phyloP scores from a whole-genome alignment of 2,329 filamentous ascomycete species.

The Aureobasidium sp. region DNA sequence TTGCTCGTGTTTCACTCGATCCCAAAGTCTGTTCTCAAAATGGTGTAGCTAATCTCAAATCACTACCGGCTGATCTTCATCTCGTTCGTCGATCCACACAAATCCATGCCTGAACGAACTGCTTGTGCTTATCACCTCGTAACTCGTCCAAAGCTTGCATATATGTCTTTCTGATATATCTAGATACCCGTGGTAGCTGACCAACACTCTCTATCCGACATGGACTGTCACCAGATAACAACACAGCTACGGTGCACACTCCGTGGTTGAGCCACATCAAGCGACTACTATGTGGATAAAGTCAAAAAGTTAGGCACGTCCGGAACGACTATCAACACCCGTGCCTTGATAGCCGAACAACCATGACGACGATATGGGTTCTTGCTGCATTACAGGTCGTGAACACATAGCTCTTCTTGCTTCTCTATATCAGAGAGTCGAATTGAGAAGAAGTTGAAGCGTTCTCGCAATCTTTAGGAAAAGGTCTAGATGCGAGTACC shows the following conservation, averaged over 20 bases:
- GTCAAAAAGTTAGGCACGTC: neutral
- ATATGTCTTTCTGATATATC: neutral
- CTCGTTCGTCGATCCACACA: conserved; percentile 3
- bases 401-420: too few relatives aligned
- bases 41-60: conserved; percentile 1
- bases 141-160: neutral
- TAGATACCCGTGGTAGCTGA: neutral
- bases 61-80: conserved; percentile 9
- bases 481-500: neutral
- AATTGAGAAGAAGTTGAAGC: neutral
- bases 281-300: neutral
- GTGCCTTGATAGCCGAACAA: neutral
- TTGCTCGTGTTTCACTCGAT: neutral
- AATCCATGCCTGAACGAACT: neutral
- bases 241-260: neutral
- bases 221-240: too few relatives aligned
- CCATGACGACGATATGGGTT: neutral
- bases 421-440: neutral
- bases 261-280: neutral
- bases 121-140: neutral
- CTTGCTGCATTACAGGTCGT: neutral
- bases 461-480: neutral
- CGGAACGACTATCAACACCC: neutral
- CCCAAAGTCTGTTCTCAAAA: neutral
- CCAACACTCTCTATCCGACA: neutral